Evolutionary conservation across 176 grass and related monocot species (phyloP).

Genomic region (Carex cristatella): DNA sequence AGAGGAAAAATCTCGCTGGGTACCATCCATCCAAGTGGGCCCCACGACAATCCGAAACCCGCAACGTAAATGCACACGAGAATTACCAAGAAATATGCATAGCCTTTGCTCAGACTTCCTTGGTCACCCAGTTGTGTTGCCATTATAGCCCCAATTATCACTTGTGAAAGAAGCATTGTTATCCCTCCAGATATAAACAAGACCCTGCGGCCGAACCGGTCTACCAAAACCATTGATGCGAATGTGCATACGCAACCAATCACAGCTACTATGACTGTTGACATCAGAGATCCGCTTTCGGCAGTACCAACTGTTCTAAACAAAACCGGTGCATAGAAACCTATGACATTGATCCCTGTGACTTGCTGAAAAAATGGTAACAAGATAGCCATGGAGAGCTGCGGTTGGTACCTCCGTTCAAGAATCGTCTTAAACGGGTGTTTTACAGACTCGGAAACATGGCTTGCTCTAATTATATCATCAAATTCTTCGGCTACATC

Average conservation of each 20-base stretch:
- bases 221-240: conserved; percentile 3
- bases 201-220: conserved; percentile 12
- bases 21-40: conserved; percentile 9
- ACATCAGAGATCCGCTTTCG: conserved; percentile 17
- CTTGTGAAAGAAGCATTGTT: conserved; percentile 13
- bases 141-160: conserved; percentile 9
- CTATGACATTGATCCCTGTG: conserved; percentile 24
- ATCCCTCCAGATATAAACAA: conserved; percentile 17
- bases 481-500: not conserved
- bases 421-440: conserved; percentile 18
- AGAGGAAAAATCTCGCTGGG: conserved; percentile 19
- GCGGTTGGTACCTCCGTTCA: conserved; percentile 7
- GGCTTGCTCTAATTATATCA: not conserved
- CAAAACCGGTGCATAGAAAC: conserved; percentile 8
- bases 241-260: conserved; percentile 6
- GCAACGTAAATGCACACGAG: conserved; percentile 9
- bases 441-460: not conserved
- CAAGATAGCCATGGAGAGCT: conserved; percentile 16
- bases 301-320: conserved; percentile 15
- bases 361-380: conserved; percentile 26
- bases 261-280: not conserved
- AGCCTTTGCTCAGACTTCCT: conserved; percentile 17
- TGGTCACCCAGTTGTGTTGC: conserved; percentile 7
- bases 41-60: conserved; percentile 10
- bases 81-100: not conserved